A percentile compares a stretch with the other conserved stretches of the same genome.
Conservation (phyloP, 176 grass and related monocot species). For the Puya raimondii region DNA sequence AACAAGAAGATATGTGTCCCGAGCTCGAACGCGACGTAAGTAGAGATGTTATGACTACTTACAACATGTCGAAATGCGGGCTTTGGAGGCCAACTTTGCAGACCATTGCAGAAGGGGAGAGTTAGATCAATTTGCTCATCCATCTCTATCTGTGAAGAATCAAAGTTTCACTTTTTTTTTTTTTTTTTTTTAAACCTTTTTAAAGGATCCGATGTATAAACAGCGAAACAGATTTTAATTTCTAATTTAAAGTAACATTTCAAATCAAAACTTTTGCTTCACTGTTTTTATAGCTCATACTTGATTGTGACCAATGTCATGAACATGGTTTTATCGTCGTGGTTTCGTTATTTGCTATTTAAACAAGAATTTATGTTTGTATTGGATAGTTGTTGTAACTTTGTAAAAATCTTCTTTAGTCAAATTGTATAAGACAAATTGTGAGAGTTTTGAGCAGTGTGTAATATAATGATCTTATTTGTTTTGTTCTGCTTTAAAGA, state of each 20-base stretch:
- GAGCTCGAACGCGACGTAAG: background rate
- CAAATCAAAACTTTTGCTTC: background rate
- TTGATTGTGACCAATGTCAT: too few relatives aligned
- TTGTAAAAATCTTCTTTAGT: too few relatives aligned
- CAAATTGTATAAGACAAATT: too few relatives aligned
- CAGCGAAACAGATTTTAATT: background rate
- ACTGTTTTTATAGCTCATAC: too few relatives aligned
- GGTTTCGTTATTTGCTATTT: too few relatives aligned
- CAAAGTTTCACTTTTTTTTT: background rate
- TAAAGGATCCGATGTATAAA: background rate
- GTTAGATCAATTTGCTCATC: background rate
- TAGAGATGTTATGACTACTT: background rate
- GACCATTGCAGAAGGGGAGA: background rate
- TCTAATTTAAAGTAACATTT: background rate
- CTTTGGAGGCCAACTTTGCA: slow-evolving; percentile 10
- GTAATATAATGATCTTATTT: too few relatives aligned
- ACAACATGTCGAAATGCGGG: background rate
- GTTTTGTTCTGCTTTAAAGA: too few relatives aligned
- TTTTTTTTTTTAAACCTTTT: background rate
- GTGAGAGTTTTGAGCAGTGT: too few relatives aligned
- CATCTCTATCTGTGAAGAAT: background rate
- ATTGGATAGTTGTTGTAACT: too few relatives aligned
- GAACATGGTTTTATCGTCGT: background rate
- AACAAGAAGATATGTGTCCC: background rate
- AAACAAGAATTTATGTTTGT: too few relatives aligned